Conservation (phyloP, 345 rosid genomes). For the Gynandropsis gynandra region DNA sequence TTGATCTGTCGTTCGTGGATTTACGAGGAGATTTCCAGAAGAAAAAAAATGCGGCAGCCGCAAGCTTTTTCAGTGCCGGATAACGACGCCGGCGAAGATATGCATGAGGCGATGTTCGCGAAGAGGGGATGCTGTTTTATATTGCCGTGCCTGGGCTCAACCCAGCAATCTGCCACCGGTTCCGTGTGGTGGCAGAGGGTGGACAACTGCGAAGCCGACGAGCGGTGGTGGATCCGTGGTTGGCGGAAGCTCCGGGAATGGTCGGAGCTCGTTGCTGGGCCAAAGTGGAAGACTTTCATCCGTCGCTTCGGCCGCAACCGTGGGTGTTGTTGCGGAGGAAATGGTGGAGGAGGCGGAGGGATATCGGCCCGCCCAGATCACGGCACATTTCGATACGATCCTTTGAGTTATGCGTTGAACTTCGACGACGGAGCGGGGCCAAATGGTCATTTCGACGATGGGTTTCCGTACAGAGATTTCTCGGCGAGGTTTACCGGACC, state of each 20-base stretch:
- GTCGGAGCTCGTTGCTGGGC: constrained; percentile 46
- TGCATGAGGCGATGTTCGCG: constrained; percentile 29
- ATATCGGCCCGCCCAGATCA: constrained; percentile 19
- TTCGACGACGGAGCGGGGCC: constrained; percentile 63
- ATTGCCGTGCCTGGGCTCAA: constrained; percentile 29
- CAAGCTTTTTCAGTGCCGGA: constrained; percentile 10
- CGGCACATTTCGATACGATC: constrained; percentile 57
- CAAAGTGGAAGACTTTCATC: constrained; percentile 48
- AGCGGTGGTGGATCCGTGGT: constrained; percentile 36
- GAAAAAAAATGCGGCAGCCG: constrained; percentile 22
- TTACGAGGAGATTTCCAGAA: not conserved
- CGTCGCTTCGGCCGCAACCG: constrained; percentile 32
- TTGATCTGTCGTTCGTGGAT: too few species aligned
- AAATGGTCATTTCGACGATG: constrained; percentile 30
- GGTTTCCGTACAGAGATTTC: constrained; percentile 32
- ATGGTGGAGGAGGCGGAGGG: constrained; percentile 17
- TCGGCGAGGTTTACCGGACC: constrained; percentile 37
- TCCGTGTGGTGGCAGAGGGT: constrained; percentile 40
- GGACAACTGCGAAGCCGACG: constrained; percentile 24
- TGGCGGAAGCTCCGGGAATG: constrained; percentile 44
- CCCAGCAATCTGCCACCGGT: constrained; percentile 25
- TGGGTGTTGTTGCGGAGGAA: constrained; percentile 12
- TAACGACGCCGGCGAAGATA: constrained; percentile 27
- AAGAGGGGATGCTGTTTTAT: constrained; percentile 37
- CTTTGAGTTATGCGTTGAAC: constrained; percentile 71